Percentiles rank a stretch among this genome's conserved stretches.
These are phyloP conservation scores for Eucalyptus tenuipes DNA, from an alignment of 345 rosid species.

Conservation along the genomic window DNA sequence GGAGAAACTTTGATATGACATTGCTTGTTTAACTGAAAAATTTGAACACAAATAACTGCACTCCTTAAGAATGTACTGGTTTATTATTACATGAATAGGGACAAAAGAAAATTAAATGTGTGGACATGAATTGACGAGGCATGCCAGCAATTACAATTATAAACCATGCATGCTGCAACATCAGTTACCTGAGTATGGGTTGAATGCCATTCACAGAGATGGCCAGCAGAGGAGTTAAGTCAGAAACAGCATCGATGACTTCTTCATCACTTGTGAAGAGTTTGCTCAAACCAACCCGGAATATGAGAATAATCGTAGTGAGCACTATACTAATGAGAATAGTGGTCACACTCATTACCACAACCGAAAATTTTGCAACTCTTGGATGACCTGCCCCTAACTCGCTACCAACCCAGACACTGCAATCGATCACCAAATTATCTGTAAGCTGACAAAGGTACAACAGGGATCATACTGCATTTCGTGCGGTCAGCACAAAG, in stretches of 20 bases:
- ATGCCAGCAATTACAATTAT: background rate
- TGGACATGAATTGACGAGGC: background rate
- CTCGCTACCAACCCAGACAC: slow-evolving; percentile 69
- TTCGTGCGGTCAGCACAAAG: background rate
- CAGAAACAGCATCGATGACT: slow-evolving; percentile 51
- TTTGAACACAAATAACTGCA: background rate
- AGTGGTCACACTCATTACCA: slow-evolving; percentile 53
- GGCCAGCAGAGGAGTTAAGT: slow-evolving; percentile 62
- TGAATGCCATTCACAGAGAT: slow-evolving; percentile 81
- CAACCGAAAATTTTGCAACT: slow-evolving; percentile 54
- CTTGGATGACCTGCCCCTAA: slow-evolving; percentile 64
- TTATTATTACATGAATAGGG: background rate
- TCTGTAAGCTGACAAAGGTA: background rate
- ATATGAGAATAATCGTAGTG: slow-evolving; percentile 27
- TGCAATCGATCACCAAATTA: background rate
- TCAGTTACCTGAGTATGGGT: slow-evolving; percentile 61
- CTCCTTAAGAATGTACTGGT: background rate
- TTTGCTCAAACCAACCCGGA: slow-evolving; percentile 45
- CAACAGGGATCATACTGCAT: background rate
- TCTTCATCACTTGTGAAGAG: slow-evolving; percentile 52
- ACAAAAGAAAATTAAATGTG: background rate
- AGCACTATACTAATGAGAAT: slow-evolving; percentile 40
- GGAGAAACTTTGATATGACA: background rate
- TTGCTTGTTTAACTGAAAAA: background rate
- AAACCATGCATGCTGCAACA: background rate